Evolutionary conservation across 257 asterid species (phyloP), one percentile per base, ranked within the genome.

Genomic region (Solanum etuberosum): DNA sequence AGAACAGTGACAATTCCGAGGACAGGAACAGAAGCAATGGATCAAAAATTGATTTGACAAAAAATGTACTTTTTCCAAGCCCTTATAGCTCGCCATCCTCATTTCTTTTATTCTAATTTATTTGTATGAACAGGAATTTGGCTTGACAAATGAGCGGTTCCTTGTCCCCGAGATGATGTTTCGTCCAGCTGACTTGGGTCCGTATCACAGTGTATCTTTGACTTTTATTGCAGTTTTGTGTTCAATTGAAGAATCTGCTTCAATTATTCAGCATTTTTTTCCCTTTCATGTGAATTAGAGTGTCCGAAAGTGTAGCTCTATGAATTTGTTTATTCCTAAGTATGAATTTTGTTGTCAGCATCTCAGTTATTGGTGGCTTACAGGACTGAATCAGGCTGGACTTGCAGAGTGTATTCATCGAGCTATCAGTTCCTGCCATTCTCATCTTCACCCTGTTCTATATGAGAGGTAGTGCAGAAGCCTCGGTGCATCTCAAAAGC

Each of bases 381-480:
- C 90, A 97, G 99, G 99, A 90, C 90, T 97, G 99, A 95, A 97
- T 88, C 96, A 97, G 91, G 98, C 99, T 85, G 99, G 99, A 61
- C 94, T 97, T 85, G 98, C 99, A 59, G 99, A 95, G 91, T 97
- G 99, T 88, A 92, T 97, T 51, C 94, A 95, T 82, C 94, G 97
- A 92, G 93, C 98, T 86, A 94, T 97, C 73, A 92, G 93, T 92
- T 94, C 97, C 38, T 97, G 99, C 87, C 98, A 95, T 92, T 94
- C 94, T 88, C 92, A 93, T 90, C 99, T 97, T 88, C 99, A 93
- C 90, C 99, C 99, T 6, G 96, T 95, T 85, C 94, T 97, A 83
- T 96, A 95, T 85, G 94, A 96, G 89, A 97, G 99, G 99, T 96
- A 91, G 65, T 89, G 61, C 37, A 51, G 42, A 57, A 34, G 63